Conservation (phyloP, 192 early-diverging fungal species). For the Gamsiella multidivaricata region DNA sequence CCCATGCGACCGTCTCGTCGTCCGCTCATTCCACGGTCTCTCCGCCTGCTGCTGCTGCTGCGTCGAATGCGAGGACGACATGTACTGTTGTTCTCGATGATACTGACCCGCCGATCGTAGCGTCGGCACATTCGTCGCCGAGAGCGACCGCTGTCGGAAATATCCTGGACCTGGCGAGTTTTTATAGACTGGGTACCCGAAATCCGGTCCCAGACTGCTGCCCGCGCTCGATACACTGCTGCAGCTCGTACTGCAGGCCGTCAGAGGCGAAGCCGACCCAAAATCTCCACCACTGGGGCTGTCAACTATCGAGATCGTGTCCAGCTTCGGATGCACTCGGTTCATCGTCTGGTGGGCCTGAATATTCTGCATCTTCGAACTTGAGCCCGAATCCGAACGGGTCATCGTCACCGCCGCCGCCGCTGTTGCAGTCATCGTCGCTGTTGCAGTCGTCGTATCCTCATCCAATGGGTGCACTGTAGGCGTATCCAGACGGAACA, state of each 20-base stretch:
- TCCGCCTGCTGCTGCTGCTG: not conserved
- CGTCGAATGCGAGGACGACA: too few relatives aligned
- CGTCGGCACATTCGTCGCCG: slow-evolving; percentile 18
- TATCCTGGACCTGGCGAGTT: slow-evolving; percentile 12
- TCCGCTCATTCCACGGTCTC: not conserved
- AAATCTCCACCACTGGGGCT: not conserved
- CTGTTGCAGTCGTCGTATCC: not conserved
- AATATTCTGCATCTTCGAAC: not conserved
- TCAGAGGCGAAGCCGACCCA: not conserved
- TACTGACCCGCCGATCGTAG: not conserved
- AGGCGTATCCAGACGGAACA: slow-evolving; percentile 19
- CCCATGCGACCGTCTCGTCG: slow-evolving; percentile 17
- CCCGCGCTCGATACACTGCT: slow-evolving; percentile 25
- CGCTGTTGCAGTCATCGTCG: too few relatives aligned
- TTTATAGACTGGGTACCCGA: too few relatives aligned
- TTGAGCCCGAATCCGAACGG: too few relatives aligned
- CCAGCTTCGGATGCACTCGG: slow-evolving; percentile 33
- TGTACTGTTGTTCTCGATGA: not conserved
- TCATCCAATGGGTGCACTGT: slow-evolving; percentile 35
- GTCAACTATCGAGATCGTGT: slow-evolving; percentile 4
- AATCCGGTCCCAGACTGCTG: slow-evolving; percentile 15
- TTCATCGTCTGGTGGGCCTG: slow-evolving; percentile 46
- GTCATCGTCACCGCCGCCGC: too few relatives aligned
- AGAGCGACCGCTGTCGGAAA: slow-evolving; percentile 36
- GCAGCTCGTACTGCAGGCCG: slow-evolving; percentile 13